Evolutionary conservation across 352 stramenopile species (phyloP), one percentile per base, ranked within the genome.

Genomic region (Phytophthora citricola): DNA sequence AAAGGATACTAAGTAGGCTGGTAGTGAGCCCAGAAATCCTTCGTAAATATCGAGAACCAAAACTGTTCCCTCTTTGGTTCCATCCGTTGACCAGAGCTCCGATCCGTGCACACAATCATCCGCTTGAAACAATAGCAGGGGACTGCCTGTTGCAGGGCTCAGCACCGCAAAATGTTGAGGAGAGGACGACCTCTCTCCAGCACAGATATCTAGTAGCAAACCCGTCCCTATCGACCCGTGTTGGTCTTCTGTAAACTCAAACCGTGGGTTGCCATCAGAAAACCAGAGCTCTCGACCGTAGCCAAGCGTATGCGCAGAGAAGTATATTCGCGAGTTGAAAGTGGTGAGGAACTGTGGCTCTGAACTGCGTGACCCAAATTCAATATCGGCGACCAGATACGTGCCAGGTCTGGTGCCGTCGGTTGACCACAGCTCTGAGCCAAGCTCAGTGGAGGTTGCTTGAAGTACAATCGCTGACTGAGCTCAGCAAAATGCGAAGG

Each of bases 31-130:
- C 9, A 20, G 27, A 0, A 47, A 12, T 1, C 92, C 92, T 2
- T 58, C 8, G 15, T 48, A 31, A 31, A 97, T 85, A 52, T 96
- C 87, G 2, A 63, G 29, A n/a, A 98, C 55, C 5, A 96, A 58
- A 14, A 29, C 34, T 4, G 85, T 96, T 34, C 81, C 77, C 5
- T 34, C 32, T 2, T 27, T 47, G 2, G 75, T 88, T 15, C 88
- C 89, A 56, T 93, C 80, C 17, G 72, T 91, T 0, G 47, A 36
- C 92, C 92, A 98, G 8, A 98, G 70, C 65, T 98, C 92, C 3
- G 65, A 20, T 12, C 92, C 92, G 31, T 89, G 82, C 9, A 80
- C 54, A 48, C 91, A 90, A 58, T 98, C 92, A 60, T 94, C 73
- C 6, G 92, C 92, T 45, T 89, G 79, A 58, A 98, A 98, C 10